Conservation (phyloP, 2,329 filamentous ascomycete genomes). For the Colletotrichum sp. region DNA sequence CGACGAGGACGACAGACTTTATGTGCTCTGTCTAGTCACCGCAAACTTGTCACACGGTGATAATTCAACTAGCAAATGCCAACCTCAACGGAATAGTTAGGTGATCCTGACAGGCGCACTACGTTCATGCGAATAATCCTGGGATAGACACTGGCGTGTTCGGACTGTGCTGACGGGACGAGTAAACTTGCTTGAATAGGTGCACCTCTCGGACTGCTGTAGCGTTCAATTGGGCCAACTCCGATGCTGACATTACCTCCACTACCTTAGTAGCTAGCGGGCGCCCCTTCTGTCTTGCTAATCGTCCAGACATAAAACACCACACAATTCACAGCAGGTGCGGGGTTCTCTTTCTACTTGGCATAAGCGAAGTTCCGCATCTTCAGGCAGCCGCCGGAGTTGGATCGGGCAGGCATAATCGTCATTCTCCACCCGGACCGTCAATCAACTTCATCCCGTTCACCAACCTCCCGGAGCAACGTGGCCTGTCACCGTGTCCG, state of each 20-base stretch:
- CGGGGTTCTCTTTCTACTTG: neutral
- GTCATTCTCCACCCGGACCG: neutral
- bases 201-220: neutral
- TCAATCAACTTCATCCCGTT: neutral
- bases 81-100: neutral
- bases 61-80: fast-evolving
- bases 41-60: neutral
- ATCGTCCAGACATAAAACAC: neutral
- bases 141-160: neutral
- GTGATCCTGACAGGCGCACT: fast-evolving
- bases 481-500: slow-evolving; percentile 13
- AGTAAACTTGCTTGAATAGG: neutral
- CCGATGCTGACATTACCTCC: neutral
- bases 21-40: fast-evolving
- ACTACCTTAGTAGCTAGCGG: neutral
- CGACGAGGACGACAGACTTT: neutral
- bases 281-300: neutral
- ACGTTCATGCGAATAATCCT: neutral
- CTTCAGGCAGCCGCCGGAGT: neutral
- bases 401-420: neutral
- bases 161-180: neutral
- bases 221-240: neutral
- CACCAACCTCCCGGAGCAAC: neutral
- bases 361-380: neutral
- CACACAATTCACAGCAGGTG: neutral